Conservation (phyloP, 495 filamentous ascomycete genomes). For the Penicillium daleae region DNA sequence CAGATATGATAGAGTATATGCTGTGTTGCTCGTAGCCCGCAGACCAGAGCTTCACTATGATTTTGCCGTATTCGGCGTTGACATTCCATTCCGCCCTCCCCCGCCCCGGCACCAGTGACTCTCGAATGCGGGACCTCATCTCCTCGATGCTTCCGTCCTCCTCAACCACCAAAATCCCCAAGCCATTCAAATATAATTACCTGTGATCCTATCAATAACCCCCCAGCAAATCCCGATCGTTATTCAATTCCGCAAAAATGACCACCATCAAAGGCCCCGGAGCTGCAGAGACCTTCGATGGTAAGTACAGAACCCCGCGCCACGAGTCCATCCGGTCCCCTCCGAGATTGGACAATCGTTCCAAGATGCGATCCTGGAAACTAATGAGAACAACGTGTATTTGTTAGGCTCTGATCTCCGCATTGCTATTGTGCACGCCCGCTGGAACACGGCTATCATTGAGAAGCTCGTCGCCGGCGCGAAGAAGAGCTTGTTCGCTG, state of each 20-base stretch:
- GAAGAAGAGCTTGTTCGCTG: constrained; percentile 60
- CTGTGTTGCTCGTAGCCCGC: neutral
- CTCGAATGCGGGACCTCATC: constrained; percentile 7
- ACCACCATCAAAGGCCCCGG: constrained; percentile 63
- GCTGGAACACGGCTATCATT: constrained; percentile 87
- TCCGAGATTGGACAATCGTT: neutral
- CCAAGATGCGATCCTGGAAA: too few species aligned
- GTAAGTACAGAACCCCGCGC: constrained; percentile 29
- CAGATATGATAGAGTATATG: too few species aligned
- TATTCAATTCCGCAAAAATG: constrained; percentile 29
- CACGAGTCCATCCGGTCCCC: neutral
- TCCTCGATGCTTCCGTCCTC: constrained; percentile 26
- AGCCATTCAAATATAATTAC: neutral
- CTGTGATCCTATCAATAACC: neutral
- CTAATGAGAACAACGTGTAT: too few species aligned
- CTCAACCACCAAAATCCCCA: neutral
- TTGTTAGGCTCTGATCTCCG: constrained; percentile 74
- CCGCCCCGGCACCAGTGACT: constrained; percentile 13
- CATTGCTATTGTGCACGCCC: constrained; percentile 91
- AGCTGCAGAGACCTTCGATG: constrained; percentile 52
- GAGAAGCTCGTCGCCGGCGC: constrained; percentile 76
- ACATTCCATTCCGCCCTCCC: constrained; percentile 36
- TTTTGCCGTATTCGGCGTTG: constrained; percentile 24
- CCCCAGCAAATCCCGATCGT: neutral
- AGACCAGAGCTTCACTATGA: neutral